Base-by-base conservation (phyloP, 805 yeast species). In the Lipomyces yamadae region DNA sequence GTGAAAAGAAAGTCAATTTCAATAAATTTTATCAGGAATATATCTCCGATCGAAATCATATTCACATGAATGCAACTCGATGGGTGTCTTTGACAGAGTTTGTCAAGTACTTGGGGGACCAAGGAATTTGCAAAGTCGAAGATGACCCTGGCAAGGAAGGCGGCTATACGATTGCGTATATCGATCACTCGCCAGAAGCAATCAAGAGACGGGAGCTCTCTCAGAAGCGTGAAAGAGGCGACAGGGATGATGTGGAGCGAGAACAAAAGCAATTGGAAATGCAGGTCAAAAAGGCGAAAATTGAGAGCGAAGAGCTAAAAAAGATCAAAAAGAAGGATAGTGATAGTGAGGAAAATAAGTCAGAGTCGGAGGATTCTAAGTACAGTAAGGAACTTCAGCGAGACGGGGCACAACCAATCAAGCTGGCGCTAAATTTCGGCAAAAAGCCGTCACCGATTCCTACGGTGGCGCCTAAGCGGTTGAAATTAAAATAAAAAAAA, bases 1-100 rank as follows among this genome's bases (percentile, higher is more conserved):
- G 97, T 4, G 90, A 91, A 61, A 92, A 92, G 76, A 79, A 80
- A 65, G 83, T 93, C 56, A 88, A 87, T 64, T 94, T 92, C 2
- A 95, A 95, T 78, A 84, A 86, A 74, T 92, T 91, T 74, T 95
- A 95, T 79, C 96, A 93, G 74, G 97, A 93, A 75, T 89, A 89
- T 74, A 94, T 95, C 65, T 83, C 84, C 67, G 91, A 94, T 75
- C 86, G 86, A 73, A 86, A 90, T 65, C 98, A 95, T 77, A 80
- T 92, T 10, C 99, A 94, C 77, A 86, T 95, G 88, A 92, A 92
- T 72, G 87, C 98, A 1, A 95, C 99, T 0, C 82, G 82, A 66
- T 95, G 96, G 91, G 76, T 82, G 2, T 84, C 89, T 1, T 78
- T 95, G 58, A 84, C 92, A 0, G 83, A 85, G 53, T 91, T 94